phyloP scores from a whole-genome alignment of 352 stramenopile species.

The Phytophthora parvispora region DNA sequence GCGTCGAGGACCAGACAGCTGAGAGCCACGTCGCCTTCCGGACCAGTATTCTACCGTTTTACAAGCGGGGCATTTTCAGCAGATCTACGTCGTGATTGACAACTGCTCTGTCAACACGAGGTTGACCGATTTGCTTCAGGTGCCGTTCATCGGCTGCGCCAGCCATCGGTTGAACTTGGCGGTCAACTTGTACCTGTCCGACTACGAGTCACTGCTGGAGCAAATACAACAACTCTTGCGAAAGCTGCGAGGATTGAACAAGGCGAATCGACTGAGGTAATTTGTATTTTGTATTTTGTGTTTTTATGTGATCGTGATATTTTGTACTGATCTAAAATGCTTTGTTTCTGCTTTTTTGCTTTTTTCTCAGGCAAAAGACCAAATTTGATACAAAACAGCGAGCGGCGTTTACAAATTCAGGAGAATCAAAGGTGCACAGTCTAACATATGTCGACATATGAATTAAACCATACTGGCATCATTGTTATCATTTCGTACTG shows the following conservation, averaged over 20 bases:
- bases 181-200: not conserved
- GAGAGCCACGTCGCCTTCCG: not conserved
- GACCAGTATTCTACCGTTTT: not conserved
- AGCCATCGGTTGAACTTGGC: conserved; percentile 2
- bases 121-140: not conserved
- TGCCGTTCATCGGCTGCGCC: not conserved
- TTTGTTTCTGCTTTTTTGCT: no score
- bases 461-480: no score
- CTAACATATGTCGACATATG: no score
- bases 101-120: conserved; percentile 4
- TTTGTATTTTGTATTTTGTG: not conserved
- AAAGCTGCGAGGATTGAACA: conserved; percentile 9
- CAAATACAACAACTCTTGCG: conserved; percentile 4
- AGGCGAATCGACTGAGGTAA: not conserved
- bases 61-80: no score
- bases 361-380: not conserved
- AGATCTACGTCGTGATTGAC: not conserved
- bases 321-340: no score
- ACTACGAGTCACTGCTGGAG: conserved; percentile 5
- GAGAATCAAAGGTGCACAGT: no score
- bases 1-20: not conserved
- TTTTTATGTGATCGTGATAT: no score
- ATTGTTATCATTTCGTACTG: no score
- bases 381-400: no score
- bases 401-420: no score